Evolutionary conservation across 73 alveolate species (phyloP).

Genomic region (Symbiodinium natans): DNA sequence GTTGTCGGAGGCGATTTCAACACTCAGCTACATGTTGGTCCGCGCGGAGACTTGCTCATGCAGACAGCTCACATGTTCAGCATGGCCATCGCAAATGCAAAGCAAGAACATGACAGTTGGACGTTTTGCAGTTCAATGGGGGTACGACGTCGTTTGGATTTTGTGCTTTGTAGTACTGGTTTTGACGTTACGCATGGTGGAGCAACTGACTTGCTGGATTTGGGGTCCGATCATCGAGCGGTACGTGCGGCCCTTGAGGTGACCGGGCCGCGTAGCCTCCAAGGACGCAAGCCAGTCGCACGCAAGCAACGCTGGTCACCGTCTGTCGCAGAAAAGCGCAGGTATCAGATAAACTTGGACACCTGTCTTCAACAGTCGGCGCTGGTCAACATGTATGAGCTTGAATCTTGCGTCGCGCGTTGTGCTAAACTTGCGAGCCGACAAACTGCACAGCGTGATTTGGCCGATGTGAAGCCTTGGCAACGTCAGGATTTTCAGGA

Average conservation of each 20-base stretch:
- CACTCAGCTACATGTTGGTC: neutral
- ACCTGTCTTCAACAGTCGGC: too few relatives aligned
- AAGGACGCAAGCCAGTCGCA: neutral
- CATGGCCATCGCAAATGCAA: neutral
- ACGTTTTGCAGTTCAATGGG: slow-evolving; percentile 22
- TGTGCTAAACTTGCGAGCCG: too few relatives aligned
- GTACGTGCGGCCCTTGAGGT: neutral
- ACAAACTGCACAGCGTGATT: too few relatives aligned
- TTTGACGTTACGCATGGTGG: neutral
- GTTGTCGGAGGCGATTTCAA: slow-evolving; percentile 20
- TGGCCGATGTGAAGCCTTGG: too few relatives aligned
- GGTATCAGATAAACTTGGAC: too few relatives aligned
- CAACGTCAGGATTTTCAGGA: too few relatives aligned
- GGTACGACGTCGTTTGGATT: neutral
- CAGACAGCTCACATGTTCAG: neutral
- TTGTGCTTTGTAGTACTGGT: neutral
- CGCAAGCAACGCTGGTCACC: too few relatives aligned
- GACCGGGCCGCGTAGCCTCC: neutral
- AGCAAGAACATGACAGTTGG: neutral
- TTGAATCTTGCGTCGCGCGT: too few relatives aligned
- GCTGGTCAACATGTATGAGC: too few relatives aligned
- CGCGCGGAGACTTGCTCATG: neutral
- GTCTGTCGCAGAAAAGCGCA: too few relatives aligned
- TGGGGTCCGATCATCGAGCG: slow-evolving; percentile 39
- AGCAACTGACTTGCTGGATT: neutral